A percentile compares a stretch with the other conserved stretches of the same genome.
Evolutionary conservation across 805 yeast genomes (phyloP).

Genomic region (Lachancea kluyveri): DNA sequence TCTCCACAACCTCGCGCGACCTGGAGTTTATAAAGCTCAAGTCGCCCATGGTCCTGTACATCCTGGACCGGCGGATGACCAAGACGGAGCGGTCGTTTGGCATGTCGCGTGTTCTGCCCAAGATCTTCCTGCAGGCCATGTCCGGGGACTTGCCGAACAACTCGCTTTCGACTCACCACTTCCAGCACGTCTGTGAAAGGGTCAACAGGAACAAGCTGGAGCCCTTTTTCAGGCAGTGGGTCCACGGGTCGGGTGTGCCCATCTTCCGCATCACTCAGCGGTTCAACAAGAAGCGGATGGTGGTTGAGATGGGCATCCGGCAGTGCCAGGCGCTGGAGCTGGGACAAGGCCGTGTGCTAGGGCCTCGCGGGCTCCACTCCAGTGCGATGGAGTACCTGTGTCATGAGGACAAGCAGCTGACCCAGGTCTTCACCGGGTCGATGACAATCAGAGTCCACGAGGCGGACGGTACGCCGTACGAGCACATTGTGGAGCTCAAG

Average conservation of each 20-base stretch:
- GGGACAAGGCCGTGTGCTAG: constrained; percentile 23
- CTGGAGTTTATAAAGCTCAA: constrained; percentile 67
- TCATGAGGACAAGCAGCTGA: constrained; percentile 15
- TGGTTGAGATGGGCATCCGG: constrained; percentile 88
- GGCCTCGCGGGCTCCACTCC: constrained; percentile 22
- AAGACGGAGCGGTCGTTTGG: constrained; percentile 95
- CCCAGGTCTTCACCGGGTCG: constrained; percentile 72
- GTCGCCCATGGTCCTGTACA: constrained; percentile 78
- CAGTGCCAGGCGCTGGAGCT: constrained; percentile 75
- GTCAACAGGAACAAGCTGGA: constrained; percentile 84
- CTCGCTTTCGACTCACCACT: constrained; percentile 71
- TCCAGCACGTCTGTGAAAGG: constrained; percentile 90
- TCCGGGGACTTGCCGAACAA: constrained; percentile 84
- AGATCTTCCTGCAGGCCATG: constrained; percentile 88
- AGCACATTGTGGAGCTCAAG: constrained; percentile 88
- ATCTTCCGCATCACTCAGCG: constrained; percentile 82
- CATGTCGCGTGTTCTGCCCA: constrained; percentile 83
- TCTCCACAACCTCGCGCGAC: constrained; percentile 35
- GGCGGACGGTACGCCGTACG: constrained; percentile 98
- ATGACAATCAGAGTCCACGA: constrained; percentile 96
- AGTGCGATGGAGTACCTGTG: constrained; percentile 24
- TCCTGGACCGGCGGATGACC: constrained; percentile 87
- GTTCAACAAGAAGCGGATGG: constrained; percentile 88
- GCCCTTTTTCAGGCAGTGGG: constrained; percentile 88
- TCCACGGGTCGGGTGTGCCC: constrained; percentile 83